A percentile compares a stretch with the other conserved stretches of the same genome.
Evolutionary conservation across 306 rosid genomes (phyloP).

Genomic region (Prunus dulcis): DNA sequence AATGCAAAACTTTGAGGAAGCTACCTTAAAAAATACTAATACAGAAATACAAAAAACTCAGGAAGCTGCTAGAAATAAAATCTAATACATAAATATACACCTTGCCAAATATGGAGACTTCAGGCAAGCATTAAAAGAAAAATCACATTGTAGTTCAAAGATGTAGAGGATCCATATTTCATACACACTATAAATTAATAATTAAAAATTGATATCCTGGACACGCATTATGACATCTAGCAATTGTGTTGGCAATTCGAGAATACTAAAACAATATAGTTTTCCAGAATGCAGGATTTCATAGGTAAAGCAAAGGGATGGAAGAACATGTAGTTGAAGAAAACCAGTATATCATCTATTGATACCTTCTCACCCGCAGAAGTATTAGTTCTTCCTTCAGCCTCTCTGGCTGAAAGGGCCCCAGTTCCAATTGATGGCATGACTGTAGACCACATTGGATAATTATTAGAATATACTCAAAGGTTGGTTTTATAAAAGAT

Average conservation of each 20-base stretch:
- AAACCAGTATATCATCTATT: conserved; percentile 9
- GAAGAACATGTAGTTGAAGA: conserved; percentile 3
- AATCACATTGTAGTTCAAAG: too few species aligned
- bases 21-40: too few species aligned
- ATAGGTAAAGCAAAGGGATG: background rate
- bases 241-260: too few species aligned
- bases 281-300: background rate
- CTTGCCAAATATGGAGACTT: too few species aligned
- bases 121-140: too few species aligned
- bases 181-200: too few species aligned
- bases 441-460: conserved; percentile 49
- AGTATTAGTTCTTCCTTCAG: conserved; percentile 88
- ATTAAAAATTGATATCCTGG: too few species aligned
- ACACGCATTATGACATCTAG: too few species aligned
- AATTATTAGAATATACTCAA: conserved; percentile 24
- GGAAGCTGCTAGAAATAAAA: background rate
- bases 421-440: conserved; percentile 91
- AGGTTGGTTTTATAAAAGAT: background rate
- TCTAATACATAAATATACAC: too few species aligned
- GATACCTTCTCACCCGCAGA: conserved; percentile 91
- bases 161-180: too few species aligned
- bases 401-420: conserved; percentile 87
- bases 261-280: background rate
- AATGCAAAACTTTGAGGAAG: too few species aligned
- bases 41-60: background rate